Percentiles rank a stretch among this genome's conserved stretches.
Conservation (phyloP, 495 filamentous ascomycete species). For the Durotheca rogersii region DNA sequence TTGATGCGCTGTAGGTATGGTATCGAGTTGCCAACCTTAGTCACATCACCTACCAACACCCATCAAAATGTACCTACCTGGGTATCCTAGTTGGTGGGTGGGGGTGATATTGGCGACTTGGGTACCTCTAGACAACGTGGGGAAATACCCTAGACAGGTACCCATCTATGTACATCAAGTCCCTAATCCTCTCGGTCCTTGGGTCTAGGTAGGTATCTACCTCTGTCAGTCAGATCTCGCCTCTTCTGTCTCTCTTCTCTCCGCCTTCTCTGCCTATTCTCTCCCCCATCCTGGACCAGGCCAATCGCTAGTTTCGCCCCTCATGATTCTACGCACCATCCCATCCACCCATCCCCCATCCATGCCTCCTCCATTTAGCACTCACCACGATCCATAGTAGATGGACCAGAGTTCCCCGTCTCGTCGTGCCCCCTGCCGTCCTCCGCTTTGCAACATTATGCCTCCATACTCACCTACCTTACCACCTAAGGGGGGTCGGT, state of each 20-base stretch:
- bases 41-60: too few relatives aligned
- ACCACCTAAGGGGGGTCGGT: neutral
- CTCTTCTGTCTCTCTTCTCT: too few relatives aligned
- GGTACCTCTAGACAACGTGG: neutral
- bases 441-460: neutral
- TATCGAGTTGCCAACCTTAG: too few relatives aligned
- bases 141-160: neutral
- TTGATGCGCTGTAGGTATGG: too few relatives aligned
- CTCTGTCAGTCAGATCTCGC: constrained; percentile 19
- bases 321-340: constrained; percentile 20
- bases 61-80: neutral
- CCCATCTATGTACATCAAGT: constrained; percentile 5
- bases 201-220: constrained; percentile 6
- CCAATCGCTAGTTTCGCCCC: constrained; percentile 26
- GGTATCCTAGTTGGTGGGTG: too few relatives aligned
- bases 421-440: constrained; percentile 3
- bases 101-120: too few relatives aligned
- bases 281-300: constrained; percentile 13
- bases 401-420: constrained; percentile 13
- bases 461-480: neutral
- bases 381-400: constrained; percentile 1
- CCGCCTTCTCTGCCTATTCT: too few relatives aligned
- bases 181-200: too few relatives aligned
- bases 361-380: too few relatives aligned
- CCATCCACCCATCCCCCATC: too few relatives aligned